phyloP scores from a whole-genome alignment of 163 green algal species.

The Chlorella variabilis region DNA sequence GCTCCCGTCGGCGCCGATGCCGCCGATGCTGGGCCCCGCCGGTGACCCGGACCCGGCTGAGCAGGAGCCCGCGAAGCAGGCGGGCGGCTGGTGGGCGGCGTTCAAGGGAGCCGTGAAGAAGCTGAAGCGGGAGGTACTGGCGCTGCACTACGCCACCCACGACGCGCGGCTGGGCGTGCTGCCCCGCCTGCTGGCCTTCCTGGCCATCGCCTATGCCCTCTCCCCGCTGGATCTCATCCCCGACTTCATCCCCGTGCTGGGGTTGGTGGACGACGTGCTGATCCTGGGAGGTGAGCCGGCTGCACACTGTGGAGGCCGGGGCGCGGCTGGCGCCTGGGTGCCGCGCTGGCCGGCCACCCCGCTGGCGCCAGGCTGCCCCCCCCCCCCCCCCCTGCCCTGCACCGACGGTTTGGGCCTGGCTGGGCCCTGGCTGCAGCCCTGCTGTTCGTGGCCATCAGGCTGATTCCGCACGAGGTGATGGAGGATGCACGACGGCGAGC shows the following conservation, averaged over 20 bases:
- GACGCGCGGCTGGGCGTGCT: slow-evolving; percentile 4
- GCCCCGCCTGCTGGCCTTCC: slow-evolving; percentile 1
- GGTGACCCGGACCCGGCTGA: not conserved
- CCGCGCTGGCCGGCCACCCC: too few species aligned
- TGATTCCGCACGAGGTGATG: too few species aligned
- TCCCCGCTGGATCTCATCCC: slow-evolving; percentile 51
- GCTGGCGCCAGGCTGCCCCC: too few species aligned
- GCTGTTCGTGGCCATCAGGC: too few species aligned
- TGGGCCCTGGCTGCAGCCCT: too few species aligned
- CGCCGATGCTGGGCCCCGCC: not conserved
- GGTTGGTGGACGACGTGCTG: slow-evolving; percentile 46
- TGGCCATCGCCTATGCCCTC: slow-evolving; percentile 29
- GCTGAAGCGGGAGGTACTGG: slow-evolving; percentile 30
- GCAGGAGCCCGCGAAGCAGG: not conserved
- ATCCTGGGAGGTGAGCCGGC: slow-evolving; percentile 31
- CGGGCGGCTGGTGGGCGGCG: not conserved
- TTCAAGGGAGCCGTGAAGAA: slow-evolving; percentile 26
- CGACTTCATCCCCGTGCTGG: slow-evolving; percentile 51
- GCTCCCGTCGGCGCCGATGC: not conserved
- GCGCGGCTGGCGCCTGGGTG: too few species aligned
- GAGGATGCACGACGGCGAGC: too few species aligned
- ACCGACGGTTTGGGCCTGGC: too few species aligned
- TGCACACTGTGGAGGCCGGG: too few species aligned
- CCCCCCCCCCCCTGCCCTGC: too few species aligned
- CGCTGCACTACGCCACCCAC: slow-evolving; percentile 29